Percentiles rank a stretch among this genome's conserved stretches.
Evolutionary conservation across 2,329 filamentous ascomycete species (phyloP).

Genomic region (Fusarium circinatum): DNA sequence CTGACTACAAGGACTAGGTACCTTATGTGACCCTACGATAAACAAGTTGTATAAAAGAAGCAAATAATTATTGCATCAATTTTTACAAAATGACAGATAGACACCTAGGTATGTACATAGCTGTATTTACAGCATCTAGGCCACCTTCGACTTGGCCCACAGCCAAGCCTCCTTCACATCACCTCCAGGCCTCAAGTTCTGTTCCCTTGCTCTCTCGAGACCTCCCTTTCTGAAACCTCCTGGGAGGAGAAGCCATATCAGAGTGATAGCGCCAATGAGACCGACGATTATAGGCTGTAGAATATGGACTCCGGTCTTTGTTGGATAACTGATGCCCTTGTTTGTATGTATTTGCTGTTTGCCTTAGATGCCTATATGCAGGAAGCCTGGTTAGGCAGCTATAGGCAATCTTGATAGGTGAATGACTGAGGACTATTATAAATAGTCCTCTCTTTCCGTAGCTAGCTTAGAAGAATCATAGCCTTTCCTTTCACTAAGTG

Average conservation of each 20-base stretch:
- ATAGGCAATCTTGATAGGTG: too few relatives aligned
- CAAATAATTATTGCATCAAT: neutral
- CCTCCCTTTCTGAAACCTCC: conserved; percentile 53
- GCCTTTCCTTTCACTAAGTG: too few relatives aligned
- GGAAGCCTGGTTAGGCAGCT: too few relatives aligned
- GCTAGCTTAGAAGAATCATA: too few relatives aligned
- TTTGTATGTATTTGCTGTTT: too few relatives aligned
- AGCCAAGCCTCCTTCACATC: conserved; percentile 40
- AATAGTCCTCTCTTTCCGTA: too few relatives aligned
- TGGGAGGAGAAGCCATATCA: conserved; percentile 59
- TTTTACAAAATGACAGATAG: neutral
- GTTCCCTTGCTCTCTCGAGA: conserved; percentile 53
- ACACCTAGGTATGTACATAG: neutral
- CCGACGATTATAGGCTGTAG: conserved; percentile 66
- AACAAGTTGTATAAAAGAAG: neutral
- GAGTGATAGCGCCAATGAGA: conserved; percentile 56
- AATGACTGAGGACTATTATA: too few relatives aligned
- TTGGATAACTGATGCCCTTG: neutral
- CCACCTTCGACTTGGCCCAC: conserved; percentile 21
- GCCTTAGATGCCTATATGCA: too few relatives aligned
- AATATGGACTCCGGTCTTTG: conserved; percentile 60
- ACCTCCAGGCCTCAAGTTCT: conserved; percentile 50
- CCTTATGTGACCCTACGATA: neutral
- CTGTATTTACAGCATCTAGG: neutral
- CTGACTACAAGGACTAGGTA: neutral